phyloP scores from a whole-genome alignment of 1,139 yeast genomes.

The Lodderomyces orthopsilosis region DNA sequence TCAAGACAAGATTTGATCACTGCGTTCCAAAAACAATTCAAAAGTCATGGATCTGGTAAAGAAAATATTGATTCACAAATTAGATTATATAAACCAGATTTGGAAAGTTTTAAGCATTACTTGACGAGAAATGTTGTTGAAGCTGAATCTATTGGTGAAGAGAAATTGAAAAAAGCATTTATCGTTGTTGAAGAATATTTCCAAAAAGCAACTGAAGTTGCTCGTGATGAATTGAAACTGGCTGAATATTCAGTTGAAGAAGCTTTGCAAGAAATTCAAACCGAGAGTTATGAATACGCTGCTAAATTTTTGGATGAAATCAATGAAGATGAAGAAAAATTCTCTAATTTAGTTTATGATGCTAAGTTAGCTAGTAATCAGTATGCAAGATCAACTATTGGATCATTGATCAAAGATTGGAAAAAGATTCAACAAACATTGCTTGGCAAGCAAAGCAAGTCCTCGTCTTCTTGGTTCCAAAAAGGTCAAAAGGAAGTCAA shows the following conservation, averaged over 20 bases:
- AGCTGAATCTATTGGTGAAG: conserved; percentile 18
- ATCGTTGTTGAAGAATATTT: conserved; percentile 39
- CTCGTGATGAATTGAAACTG: conserved; percentile 23
- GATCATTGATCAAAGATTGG: conserved; percentile 9
- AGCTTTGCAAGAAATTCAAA: conserved; percentile 21
- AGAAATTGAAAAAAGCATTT: conserved; percentile 20
- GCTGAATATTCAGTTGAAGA: conserved; percentile 20
- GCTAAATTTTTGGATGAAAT: conserved; percentile 14
- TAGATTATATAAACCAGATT: conserved; percentile 18
- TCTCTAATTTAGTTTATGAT: conserved; percentile 16
- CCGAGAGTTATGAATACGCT: conserved; percentile 23
- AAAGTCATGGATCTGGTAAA: conserved; percentile 9
- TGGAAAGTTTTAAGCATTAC: conserved; percentile 18
- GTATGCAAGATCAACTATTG: conserved; percentile 10
- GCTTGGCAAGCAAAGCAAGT: conserved; percentile 10
- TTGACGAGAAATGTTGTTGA: conserved; percentile 11
- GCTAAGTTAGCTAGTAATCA: conserved; percentile 19
- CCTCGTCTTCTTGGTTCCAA: conserved; percentile 5
- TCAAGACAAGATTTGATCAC: conserved; percentile 23
- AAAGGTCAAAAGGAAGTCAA: not conserved
- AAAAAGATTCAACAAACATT: conserved; percentile 5
- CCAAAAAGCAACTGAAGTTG: conserved; percentile 32
- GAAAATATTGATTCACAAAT: conserved; percentile 16
- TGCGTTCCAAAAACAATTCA: conserved; percentile 14
- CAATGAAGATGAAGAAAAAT: conserved; percentile 13